Evolutionary conservation across 331 rosid genomes (phyloP).

Genomic region (Stylosanthes scabra): DNA sequence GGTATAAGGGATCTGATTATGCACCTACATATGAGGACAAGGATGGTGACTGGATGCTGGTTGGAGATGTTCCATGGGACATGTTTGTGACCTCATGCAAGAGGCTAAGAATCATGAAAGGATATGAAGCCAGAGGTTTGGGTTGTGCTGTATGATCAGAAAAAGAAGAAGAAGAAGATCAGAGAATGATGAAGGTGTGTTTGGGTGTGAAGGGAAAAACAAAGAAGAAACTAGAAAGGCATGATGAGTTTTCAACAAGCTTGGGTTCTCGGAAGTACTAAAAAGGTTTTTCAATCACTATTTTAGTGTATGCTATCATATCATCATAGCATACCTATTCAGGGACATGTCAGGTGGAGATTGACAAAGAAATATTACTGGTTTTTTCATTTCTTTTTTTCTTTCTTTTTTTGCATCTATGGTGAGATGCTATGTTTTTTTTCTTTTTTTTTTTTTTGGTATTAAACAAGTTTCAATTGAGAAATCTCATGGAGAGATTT

Average conservation of each 20-base stretch:
- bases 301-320: constrained; percentile 32
- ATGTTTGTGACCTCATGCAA: constrained; percentile 97
- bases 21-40: constrained; percentile 92
- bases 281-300: constrained; percentile 43
- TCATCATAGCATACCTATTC: constrained; percentile 36
- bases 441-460: constrained; percentile 31
- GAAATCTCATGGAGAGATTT: constrained; percentile 43
- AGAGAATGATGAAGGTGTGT: constrained; percentile 33
- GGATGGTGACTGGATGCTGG: constrained; percentile 97
- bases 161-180: background rate
- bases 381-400: constrained; percentile 4
- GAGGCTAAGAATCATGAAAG: constrained; percentile 92
- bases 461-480: constrained; percentile 36
- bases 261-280: constrained; percentile 66
- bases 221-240: background rate
- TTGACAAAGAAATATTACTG: constrained; percentile 48
- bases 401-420: constrained; percentile 44
- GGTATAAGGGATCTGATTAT: constrained; percentile 85
- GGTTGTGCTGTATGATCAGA: constrained; percentile 67
- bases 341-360: constrained; percentile 38
- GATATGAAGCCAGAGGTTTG: constrained; percentile 88
- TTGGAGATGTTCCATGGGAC: constrained; percentile 99
- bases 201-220: constrained; percentile 41
- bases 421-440: constrained; percentile 38
- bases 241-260: constrained; percentile 48